phyloP scores from a whole-genome alignment of 148 eudicot species.

The Nyssa sinensis region DNA sequence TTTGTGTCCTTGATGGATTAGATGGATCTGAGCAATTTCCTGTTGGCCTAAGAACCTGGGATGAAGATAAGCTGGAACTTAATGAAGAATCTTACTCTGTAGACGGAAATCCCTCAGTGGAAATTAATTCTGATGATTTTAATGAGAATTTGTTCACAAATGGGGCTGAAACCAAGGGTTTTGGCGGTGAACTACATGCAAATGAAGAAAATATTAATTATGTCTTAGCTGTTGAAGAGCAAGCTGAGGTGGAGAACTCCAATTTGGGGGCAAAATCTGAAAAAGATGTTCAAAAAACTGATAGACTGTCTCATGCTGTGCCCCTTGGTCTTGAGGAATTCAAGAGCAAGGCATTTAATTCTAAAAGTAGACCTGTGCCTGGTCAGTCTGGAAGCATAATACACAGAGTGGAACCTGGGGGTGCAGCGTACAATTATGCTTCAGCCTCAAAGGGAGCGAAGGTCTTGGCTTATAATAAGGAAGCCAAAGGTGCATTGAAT shows the following conservation, averaged over 20 bases:
- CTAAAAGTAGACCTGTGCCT: slow-evolving; percentile 40
- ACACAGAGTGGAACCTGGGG: slow-evolving; percentile 92
- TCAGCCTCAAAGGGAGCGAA: slow-evolving; percentile 95
- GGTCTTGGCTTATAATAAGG: slow-evolving; percentile 83
- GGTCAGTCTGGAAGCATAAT: slow-evolving; percentile 63
- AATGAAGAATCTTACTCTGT: slow-evolving; percentile 21
- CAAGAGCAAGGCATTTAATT: slow-evolving; percentile 72
- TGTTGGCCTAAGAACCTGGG: slow-evolving; percentile 37
- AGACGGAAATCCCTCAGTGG: slow-evolving; percentile 19
- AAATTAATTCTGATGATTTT: slow-evolving; percentile 26
- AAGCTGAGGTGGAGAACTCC: slow-evolving; percentile 20
- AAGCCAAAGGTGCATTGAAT: slow-evolving; percentile 88
- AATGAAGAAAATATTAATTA: slow-evolving; percentile 3
- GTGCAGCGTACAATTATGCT: slow-evolving; percentile 89
- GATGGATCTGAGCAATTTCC: slow-evolving; percentile 47
- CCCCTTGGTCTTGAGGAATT: slow-evolving; percentile 82
- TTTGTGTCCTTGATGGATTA: slow-evolving; percentile 30
- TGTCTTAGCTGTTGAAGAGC: slow-evolving; percentile 19
- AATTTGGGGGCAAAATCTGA: slow-evolving; percentile 20
- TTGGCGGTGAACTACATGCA: slow-evolving; percentile 18
- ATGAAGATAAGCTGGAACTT: slow-evolving; percentile 40
- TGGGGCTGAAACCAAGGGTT: slow-evolving; percentile 21
- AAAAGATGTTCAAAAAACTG: slow-evolving; percentile 45
- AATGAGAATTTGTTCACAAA: slow-evolving; percentile 23
- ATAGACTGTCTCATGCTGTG: slow-evolving; percentile 45